Base-by-base conservation (phyloP, 1,139 yeast species). In the Taiozyma onychis region DNA sequence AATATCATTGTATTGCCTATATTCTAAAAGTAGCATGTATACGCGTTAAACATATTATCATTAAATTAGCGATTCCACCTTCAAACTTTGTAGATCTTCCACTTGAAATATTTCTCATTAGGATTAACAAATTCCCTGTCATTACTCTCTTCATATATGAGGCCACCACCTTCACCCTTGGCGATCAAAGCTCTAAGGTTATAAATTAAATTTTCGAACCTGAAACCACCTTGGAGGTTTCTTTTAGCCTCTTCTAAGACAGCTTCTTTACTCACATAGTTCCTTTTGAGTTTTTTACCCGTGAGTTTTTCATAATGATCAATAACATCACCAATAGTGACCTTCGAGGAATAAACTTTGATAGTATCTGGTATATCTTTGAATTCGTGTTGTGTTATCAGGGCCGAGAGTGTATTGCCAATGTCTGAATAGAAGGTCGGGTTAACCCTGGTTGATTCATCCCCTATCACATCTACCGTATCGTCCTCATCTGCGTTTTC, bases 41-140 rank as follows among this genome's bases (percentile, higher is more conserved):
- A 24, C 2, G 26, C 26, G 7, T 24, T 24, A 24, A 24, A 6
- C 26, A 3, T 6, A 24, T 24, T 24, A 24, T 24, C 6, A 24
- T 24, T 24, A 24, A 24, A 13, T 30, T 6, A 6, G 34, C n/a
- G 5, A 1, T 14, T 14, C 18, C 13, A n/a, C 5, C 6, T 32
- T 32, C 35, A 32, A 13, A 6, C 35, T 13, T 32, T 32, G 18
- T 32, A 32, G 18, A 13, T 69, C 21, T 63, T 69, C 85, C 85
- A 81, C 58, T 73, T 74, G 77, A 82, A 81, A 45, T 74, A 58
- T 3, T 69, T 63, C 62, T 77, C 77, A 21, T 71, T 72, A 1
- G 86, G 86, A 62, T 81, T 81, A 50, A 81, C 70, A 41, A 77
- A 58, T 57, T 81, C 85, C 50, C 74, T 72, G 44, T 78, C 77